Evolutionary conservation across 1,284 basidiomycete species (phyloP), one percentile per base, ranked within the genome.

Genomic region (Apiotrichum mycotoxinovorans): DNA sequence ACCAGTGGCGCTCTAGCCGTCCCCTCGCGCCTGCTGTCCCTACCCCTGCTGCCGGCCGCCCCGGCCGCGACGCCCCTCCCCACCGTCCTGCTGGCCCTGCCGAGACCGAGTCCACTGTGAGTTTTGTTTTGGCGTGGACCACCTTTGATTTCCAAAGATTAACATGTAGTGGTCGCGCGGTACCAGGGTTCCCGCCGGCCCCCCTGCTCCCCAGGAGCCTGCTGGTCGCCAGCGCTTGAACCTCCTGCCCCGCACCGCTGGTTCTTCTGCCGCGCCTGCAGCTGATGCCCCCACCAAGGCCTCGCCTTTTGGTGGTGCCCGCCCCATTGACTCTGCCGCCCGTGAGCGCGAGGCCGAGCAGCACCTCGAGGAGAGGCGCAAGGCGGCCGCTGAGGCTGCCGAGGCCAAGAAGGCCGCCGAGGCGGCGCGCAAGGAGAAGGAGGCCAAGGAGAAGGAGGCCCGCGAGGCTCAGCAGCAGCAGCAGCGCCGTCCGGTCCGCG

Each of bases 261-360:
- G 27, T 5, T 18, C 44, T 25, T 26, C 27, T 27, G 45, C 11
- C 17, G 22, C 30, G 5, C 72, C 82, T 7, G 74, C 81, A 3
- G 72, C 77, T n/a, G 58, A 71, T 22, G 35, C 70, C 30, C 52
- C 70, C 12, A 63, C 74, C 51, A 90, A 75, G 52, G 62, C 79
- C 18, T 78, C 83, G 70, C 92, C 94, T 2, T 98, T 98, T 72
- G 95, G 95, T 56, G 82, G 83, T 51, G 95, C 95, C 41, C 91
- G 89, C 68, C 92, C 94, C 15, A 87, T 97, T 34, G 91, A 97
- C 74, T 85, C 88, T 10, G 80, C 86, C 22, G 80, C 83, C 3
- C 84, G 85, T 54, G 92, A 97, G 71, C 83, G 83, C 52, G 88
- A 68, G 51, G 74, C 70, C 17, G 68, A 61, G 34, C 51, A 58